Base-by-base conservation (phyloP, 1,284 basidiomycete species). In the Boletus subluridellus region DNA sequence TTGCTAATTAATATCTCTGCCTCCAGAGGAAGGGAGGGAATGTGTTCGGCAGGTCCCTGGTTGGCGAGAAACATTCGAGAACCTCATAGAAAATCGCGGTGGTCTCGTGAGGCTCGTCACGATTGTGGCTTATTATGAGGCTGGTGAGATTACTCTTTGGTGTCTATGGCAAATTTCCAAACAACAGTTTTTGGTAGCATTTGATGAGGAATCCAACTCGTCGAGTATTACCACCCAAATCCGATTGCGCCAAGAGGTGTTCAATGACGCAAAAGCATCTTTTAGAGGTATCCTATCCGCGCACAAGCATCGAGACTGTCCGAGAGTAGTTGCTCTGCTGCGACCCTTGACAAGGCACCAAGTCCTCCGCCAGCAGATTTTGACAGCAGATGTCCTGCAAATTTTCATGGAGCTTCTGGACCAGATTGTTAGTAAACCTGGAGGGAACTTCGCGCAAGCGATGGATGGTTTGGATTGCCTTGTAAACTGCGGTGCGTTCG, bases 71-170 rank as follows among this genome's bases (percentile, higher is more conserved):
- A 34, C 32, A 34, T 34, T 32, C 32, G 32, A 32, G 10, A 10
- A 32, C 10, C 32, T 32, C 9, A 48, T 60, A 9, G 2, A 46
- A 5, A 50, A 34, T 32, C 14, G 26, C 0, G 5, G 5, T 28
- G 17, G 47, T 34, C 51, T 59, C 14, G 57, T 60, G 4, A 58
- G 44, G 47, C 48, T 60, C 3, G 52, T 52, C 14, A n/a, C 52
- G 1, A 30, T 46, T 7, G 57, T 60, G 4, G 59, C 59, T n/a
- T 58, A 59, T 52, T 49, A 52, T 12, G 59, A 60, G 42, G 51
- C 49, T 9, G 14, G 59, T 60, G 42, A 51, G 55, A 30, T 14
- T 37, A 14, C 8, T 46, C 15, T 28, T 9, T 14, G 35, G 11
- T 35, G 35, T 35, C 35, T 35, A 35, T 5, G 35, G 35, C 5